Conservation (phyloP, 2,329 filamentous ascomycete species). For the Lasiodiplodia theobromae region DNA sequence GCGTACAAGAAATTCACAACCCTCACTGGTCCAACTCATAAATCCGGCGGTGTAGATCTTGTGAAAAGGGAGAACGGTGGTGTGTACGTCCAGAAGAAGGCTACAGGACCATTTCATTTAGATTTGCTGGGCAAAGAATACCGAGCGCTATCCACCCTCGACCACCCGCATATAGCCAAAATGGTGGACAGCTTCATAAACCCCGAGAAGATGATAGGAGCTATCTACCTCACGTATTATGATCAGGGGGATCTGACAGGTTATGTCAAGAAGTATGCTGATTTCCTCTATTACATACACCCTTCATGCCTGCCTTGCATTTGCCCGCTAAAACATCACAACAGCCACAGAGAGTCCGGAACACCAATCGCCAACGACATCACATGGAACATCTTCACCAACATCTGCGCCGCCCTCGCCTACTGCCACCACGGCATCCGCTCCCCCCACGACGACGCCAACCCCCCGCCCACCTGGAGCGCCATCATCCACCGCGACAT, state of each 20-base stretch:
- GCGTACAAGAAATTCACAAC: too few relatives aligned
- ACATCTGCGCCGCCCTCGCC: not conserved
- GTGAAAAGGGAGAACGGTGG: not conserved
- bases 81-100: not conserved
- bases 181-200: not conserved
- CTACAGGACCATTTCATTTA: not conserved
- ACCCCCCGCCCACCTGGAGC: not conserved
- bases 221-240: not conserved
- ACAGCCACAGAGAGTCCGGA: too few relatives aligned
- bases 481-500: slow-evolving; percentile 2
- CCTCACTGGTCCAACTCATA: too few relatives aligned
- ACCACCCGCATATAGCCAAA: not conserved
- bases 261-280: not conserved
- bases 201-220: not conserved
- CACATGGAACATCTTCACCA: not conserved
- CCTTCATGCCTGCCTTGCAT: not conserved
- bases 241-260: not conserved
- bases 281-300: too few relatives aligned
- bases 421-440: not conserved
- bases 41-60: not conserved
- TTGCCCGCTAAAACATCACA: not conserved
- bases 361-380: not conserved
- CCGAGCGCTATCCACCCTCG: not conserved
- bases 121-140: not conserved
- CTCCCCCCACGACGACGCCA: not conserved